Evolutionary conservation across 352 stramenopile genomes (phyloP).

Genomic region (Phytophthora niederhauseri): DNA sequence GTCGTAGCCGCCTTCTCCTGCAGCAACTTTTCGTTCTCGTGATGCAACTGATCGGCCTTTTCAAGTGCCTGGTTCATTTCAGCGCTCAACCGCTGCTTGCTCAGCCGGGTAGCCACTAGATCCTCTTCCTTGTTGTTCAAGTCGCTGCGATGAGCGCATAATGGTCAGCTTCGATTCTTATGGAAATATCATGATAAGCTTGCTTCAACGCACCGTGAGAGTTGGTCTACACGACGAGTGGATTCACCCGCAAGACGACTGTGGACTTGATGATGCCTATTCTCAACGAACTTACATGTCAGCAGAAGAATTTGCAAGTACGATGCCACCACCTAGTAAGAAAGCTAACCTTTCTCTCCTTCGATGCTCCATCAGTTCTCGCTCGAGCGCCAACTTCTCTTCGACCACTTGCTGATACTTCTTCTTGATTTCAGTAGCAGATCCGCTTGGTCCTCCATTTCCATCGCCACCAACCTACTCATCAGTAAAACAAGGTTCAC

Average conservation of each 20-base stretch:
- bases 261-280: constrained; percentile 67
- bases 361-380: constrained; percentile 57
- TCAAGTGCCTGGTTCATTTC: constrained; percentile 65
- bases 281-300: background rate
- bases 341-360: constrained; percentile 60
- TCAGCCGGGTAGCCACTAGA: constrained; percentile 54
- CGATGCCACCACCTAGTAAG: background rate
- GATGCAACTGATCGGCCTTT: constrained; percentile 55
- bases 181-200: background rate
- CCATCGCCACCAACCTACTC: constrained; percentile 17
- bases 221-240: constrained; percentile 61
- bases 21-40: constrained; percentile 71
- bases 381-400: constrained; percentile 66
- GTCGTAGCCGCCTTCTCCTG: constrained; percentile 64
- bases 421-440: constrained; percentile 62
- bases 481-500: background rate
- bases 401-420: constrained; percentile 64
- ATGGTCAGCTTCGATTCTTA: background rate
- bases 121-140: constrained; percentile 62
- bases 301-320: background rate
- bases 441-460: constrained; percentile 5
- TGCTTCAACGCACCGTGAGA: constrained; percentile 48
- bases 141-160: constrained; percentile 38
- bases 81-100: constrained; percentile 55
- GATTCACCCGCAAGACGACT: constrained; percentile 71